phyloP scores from a whole-genome alignment of 306 rosid species.

The Cucumis hystrix region DNA sequence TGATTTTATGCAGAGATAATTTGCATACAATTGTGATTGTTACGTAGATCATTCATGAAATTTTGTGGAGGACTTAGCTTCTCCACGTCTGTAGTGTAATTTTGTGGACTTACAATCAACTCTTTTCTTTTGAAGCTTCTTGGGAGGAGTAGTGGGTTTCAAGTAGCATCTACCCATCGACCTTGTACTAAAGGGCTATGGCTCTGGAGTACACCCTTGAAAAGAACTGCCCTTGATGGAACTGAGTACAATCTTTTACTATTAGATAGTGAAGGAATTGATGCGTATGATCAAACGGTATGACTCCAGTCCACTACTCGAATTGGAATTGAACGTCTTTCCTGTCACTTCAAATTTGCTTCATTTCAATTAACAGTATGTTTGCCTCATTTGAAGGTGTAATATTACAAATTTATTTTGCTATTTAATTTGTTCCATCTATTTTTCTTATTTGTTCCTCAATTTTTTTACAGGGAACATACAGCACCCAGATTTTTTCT shows the following conservation, averaged over 20 bases:
- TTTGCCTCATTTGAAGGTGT: background rate
- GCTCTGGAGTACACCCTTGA: constrained; percentile 89
- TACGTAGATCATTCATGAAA: background rate
- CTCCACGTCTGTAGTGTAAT: background rate
- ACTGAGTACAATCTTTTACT: constrained; percentile 75
- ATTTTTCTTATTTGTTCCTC: background rate
- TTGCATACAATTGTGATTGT: background rate
- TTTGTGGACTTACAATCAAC: background rate
- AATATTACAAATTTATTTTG: background rate
- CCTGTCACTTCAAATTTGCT: background rate
- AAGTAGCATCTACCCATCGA: constrained; percentile 78
- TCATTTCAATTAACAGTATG: background rate
- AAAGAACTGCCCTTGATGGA: constrained; percentile 90
- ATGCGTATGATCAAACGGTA: constrained; percentile 93
- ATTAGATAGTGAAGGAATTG: constrained; percentile 90
- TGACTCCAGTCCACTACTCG: constrained; percentile 9
- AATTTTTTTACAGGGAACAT: constrained; percentile 49
- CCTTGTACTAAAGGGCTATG: constrained; percentile 98
- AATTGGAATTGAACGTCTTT: background rate
- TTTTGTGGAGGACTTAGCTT: background rate
- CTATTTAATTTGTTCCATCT: background rate
- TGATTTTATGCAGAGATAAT: background rate
- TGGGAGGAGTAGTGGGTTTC: constrained; percentile 88
- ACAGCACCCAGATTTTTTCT: constrained; percentile 94
- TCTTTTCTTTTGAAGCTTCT: constrained; percentile 47